Conservation (phyloP, 2,329 filamentous ascomycete genomes). For the Geosmithia morbida region DNA sequence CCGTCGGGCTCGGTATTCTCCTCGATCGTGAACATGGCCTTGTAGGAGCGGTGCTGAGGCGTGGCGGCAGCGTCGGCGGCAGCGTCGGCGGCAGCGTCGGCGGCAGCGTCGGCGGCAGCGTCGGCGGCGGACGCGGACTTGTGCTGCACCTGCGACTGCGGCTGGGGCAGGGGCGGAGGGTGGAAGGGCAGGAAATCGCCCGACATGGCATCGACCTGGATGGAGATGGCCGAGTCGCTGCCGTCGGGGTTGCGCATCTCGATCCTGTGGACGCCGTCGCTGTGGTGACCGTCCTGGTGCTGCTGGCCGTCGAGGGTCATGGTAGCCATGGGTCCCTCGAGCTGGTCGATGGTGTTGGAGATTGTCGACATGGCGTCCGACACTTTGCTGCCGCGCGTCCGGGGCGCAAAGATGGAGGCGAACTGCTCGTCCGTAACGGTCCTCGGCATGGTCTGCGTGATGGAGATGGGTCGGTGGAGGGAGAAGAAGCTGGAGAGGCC, state of each 20-base stretch:
- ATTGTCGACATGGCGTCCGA: constrained; percentile 55
- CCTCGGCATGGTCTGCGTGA: constrained; percentile 67
- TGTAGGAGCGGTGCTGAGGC: constrained; percentile 42
- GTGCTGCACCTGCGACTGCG: constrained; percentile 28
- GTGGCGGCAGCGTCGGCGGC: constrained; percentile 18
- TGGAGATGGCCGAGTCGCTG: constrained; percentile 41
- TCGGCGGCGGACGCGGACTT: constrained; percentile 14
- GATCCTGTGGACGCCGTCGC: constrained; percentile 31
- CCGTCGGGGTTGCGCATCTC: constrained; percentile 42
- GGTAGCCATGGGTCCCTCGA: constrained; percentile 42
- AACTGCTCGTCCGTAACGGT: constrained; percentile 61
- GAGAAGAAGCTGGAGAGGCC: constrained; percentile 90
- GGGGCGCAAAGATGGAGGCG: constrained; percentile 63
- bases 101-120: constrained; percentile 16
- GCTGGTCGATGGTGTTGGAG: constrained; percentile 40
- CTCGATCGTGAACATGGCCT: constrained; percentile 52
- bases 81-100: constrained; percentile 14
- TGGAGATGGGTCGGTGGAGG: constrained; percentile 83
- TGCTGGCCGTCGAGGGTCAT: constrained; percentile 30
- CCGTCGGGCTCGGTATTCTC: constrained; percentile 47
- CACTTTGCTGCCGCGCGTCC: constrained; percentile 33
- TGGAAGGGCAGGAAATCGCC: constrained; percentile 67
- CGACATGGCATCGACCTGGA: constrained; percentile 54
- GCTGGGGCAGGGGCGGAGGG: constrained; percentile 66
- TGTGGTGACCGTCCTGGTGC: constrained; percentile 19